phyloP scores from a whole-genome alignment of 768 basidiomycete genomes.

The Boletus vermiculosoides region DNA sequence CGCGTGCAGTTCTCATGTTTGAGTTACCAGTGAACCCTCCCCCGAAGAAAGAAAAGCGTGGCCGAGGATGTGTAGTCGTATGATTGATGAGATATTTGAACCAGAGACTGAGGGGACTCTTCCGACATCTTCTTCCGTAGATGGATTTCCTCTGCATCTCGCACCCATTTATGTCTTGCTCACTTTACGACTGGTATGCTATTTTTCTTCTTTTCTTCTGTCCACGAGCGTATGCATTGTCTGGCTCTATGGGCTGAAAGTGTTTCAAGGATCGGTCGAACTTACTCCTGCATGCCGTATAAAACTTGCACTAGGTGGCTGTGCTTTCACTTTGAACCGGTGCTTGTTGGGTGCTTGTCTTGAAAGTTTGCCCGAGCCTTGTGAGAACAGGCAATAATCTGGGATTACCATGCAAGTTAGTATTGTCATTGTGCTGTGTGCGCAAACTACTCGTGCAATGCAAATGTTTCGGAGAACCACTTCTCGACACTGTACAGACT shows the following conservation, averaged over 20 bases:
- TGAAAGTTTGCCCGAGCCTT: neutral
- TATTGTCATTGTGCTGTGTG: no score
- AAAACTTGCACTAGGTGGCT: neutral
- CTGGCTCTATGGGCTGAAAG: slow-evolving; percentile 24
- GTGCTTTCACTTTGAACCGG: neutral
- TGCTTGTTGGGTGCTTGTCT: neutral
- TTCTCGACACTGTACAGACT: neutral
- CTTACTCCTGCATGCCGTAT: neutral
- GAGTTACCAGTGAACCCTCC: slow-evolving; percentile 67
- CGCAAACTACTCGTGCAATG: neutral
- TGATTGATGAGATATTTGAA: slow-evolving; percentile 39
- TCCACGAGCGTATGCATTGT: slow-evolving; percentile 40
- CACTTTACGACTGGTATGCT: slow-evolving; percentile 64
- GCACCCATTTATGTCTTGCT: slow-evolving; percentile 70
- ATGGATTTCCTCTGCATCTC: slow-evolving; percentile 44
- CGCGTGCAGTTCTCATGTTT: slow-evolving; percentile 7
- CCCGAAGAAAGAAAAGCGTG: slow-evolving; percentile 52
- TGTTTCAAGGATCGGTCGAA: no score
- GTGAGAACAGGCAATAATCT: neutral
- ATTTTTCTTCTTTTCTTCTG: slow-evolving; percentile 26
- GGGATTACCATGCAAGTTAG: no score
- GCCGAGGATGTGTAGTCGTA: slow-evolving; percentile 67
- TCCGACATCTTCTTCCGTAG: slow-evolving; percentile 26
- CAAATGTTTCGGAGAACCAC: neutral
- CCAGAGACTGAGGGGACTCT: slow-evolving; percentile 18